Evolutionary conservation across 495 filamentous ascomycete species (phyloP), one percentile per base, ranked within the genome.

Genomic region (Penicillium antarcticum): DNA sequence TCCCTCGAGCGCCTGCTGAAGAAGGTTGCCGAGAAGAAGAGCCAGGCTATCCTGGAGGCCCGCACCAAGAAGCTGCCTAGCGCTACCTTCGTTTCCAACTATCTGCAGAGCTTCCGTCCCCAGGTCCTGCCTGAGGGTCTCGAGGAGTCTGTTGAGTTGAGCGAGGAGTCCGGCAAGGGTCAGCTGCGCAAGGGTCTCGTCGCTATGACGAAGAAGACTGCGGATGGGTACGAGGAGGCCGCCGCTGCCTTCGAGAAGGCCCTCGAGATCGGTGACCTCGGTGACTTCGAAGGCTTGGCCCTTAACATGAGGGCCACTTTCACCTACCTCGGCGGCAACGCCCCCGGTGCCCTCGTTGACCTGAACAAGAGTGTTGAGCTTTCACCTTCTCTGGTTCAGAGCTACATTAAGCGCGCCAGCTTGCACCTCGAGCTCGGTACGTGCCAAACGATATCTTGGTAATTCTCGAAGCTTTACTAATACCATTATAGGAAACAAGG

Each of bases 281-380:
- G 74, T 8, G 86, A 91, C 47, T 81, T 88, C 58, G 91, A 96
- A 68, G 91, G 89, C 13, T 83, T 92, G 60, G 94, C 92, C 9
- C 88, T 96, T 69, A 97, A 97, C 76, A 85, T 95, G 81, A 86
- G 94, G 23, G 94, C 91, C 49, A 99, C 94, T 26, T 97, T 97
- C 72, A 87, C 85, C 65, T 96, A 95, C 65, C 80, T 99, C 29
- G 83, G 83, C 57, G 94, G 94, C 26, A 89, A 97, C 61, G 92
- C 94, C 53, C 75, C 81, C 23, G 80, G 85, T 49, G 95, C 94
- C 2, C 70, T 97, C 53, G 73, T 75, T 10, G 94, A 97, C 67
- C 77, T 99, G 50, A 87, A 87, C 63, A 91, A 88, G 81, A 96
- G 90, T 67, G 84, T 97, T 44, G 90, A 96, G 66, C 75, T 97